A percentile compares a stretch with the other conserved stretches of the same genome.
These are phyloP conservation scores for Fusarium floridanum DNA, from an alignment of 2,329 filamentous ascomycete genomes.

Conservation along the genomic window DNA sequence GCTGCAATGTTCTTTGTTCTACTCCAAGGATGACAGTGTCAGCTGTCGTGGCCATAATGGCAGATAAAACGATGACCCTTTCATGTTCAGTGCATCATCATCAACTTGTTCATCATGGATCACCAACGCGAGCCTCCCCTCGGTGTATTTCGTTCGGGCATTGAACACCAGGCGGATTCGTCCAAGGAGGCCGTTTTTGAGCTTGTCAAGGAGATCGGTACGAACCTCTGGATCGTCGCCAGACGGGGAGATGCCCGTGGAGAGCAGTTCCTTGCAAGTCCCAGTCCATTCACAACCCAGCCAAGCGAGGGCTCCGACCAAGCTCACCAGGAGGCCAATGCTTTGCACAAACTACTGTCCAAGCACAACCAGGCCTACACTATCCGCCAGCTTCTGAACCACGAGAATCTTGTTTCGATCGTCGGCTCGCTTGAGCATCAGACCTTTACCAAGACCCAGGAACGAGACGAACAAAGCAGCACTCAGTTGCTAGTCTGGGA, in stretches of 20 bases:
- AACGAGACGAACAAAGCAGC: constrained; percentile 30
- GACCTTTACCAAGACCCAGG: constrained; percentile 27
- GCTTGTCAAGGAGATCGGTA: constrained; percentile 47
- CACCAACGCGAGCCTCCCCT: not conserved
- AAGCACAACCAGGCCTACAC: constrained; percentile 46
- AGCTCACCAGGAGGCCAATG: constrained; percentile 36
- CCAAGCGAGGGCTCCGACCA: not conserved
- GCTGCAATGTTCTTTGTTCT: constrained; percentile 39
- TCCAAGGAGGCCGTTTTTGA: constrained; percentile 41
- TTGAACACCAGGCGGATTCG: not conserved
- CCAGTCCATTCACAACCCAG: constrained; percentile 23
- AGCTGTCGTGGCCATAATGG: not conserved
- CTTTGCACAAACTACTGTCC: constrained; percentile 39
- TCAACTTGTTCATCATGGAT: constrained; percentile 18
- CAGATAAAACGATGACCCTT: constrained; percentile 2
- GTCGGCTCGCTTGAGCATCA: constrained; percentile 52
- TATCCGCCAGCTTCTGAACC: constrained; percentile 58
- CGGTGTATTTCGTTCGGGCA: not conserved
- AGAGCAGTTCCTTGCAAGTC: constrained; percentile 51
- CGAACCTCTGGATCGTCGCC: constrained; percentile 51
- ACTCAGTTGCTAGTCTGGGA: constrained; percentile 61
- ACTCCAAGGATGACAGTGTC: not conserved
- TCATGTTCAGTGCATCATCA: constrained; percentile 2
- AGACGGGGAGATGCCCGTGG: constrained; percentile 46
- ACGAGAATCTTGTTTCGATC: constrained; percentile 63